phyloP scores from a whole-genome alignment of 345 rosid genomes.

The Schrenkiella parvula region DNA sequence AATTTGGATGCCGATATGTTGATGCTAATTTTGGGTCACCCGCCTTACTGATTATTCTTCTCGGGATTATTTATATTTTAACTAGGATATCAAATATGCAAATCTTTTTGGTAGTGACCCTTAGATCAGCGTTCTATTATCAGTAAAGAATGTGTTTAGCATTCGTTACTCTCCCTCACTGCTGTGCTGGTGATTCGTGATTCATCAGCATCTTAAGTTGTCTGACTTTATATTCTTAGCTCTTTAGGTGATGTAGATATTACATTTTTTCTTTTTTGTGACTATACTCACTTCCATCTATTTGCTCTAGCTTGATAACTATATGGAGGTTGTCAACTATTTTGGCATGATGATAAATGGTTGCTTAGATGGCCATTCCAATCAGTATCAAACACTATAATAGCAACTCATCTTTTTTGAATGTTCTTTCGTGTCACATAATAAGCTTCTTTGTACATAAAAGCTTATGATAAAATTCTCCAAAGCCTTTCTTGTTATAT shows the following conservation, averaged over 20 bases:
- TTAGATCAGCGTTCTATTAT: neutral
- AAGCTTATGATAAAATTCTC: neutral
- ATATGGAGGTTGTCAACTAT: conserved; percentile 16
- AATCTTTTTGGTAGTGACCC: neutral
- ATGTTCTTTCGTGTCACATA: conserved; percentile 4
- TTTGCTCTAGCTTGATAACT: conserved; percentile 12
- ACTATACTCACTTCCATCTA: conserved; percentile 4
- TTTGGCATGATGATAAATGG: conserved; percentile 24
- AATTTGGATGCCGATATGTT: conserved; percentile 9
- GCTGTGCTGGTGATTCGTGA: conserved; percentile 1
- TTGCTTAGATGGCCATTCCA: conserved; percentile 9
- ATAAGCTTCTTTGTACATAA: conserved; percentile 9
- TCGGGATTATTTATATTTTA: neutral
- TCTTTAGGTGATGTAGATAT: conserved; percentile 16
- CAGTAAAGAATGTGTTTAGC: neutral
- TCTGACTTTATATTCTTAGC: neutral
- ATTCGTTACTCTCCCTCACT: neutral
- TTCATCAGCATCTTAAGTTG: conserved; percentile 7
- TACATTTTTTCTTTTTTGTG: neutral
- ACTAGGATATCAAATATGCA: neutral
- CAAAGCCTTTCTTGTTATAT: neutral
- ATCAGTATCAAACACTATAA: neutral
- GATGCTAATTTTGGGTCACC: neutral
- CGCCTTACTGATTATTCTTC: conserved; percentile 2
- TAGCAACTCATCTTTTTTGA: conserved; percentile 10